These are phyloP conservation scores for Albatrellus ellisii DNA, from an alignment of 768 basidiomycete species.

Conservation along the genomic window DNA sequence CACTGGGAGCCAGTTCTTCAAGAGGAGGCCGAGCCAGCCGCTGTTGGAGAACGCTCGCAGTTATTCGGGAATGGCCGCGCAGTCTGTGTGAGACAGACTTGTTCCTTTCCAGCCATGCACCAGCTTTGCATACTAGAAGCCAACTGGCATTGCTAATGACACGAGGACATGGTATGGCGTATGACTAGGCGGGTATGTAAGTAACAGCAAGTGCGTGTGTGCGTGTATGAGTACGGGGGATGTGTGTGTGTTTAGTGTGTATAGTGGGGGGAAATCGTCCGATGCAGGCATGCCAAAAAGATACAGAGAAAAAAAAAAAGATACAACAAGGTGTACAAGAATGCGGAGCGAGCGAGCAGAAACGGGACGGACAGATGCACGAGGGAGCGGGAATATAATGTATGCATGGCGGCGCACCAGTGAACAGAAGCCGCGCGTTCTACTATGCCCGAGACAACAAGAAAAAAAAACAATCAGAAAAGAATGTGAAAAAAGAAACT, in stretches of 20 bases:
- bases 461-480: constrained; percentile 1
- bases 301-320: too few species aligned
- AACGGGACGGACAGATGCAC: neutral
- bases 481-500: neutral
- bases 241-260: neutral
- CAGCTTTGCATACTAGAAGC: too few species aligned
- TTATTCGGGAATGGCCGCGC: too few species aligned
- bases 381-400: constrained; percentile 3
- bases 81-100: too few species aligned
- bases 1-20: too few species aligned
- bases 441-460: neutral
- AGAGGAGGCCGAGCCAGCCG: too few species aligned
- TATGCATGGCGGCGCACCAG: constrained; percentile 2
- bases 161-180: too few species aligned
- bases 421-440: constrained; percentile 2
- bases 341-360: neutral
- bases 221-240: neutral
- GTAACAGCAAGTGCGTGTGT: neutral
- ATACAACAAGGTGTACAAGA: constrained; percentile 1
- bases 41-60: too few species aligned
- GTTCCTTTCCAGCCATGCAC: too few species aligned
- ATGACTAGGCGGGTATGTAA: too few species aligned
- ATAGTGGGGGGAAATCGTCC: neutral
- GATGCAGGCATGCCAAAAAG: too few species aligned
- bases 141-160: too few species aligned